Conservation (phyloP, 2,329 filamentous ascomycete genomes). For the Hypoxylon rubiginosum region DNA sequence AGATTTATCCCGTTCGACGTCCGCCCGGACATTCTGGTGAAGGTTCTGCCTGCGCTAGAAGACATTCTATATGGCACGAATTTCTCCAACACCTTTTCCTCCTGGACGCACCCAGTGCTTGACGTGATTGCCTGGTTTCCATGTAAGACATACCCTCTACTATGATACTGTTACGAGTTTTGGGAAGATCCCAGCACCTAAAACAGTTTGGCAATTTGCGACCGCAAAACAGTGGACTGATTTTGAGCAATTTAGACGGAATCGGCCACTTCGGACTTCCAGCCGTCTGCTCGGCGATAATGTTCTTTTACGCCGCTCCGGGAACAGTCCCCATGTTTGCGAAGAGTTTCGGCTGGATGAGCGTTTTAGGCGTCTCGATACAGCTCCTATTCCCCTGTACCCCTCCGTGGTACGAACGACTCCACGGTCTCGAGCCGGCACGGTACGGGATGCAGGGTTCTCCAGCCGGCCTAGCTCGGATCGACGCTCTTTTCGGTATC, state of each 20-base stretch:
- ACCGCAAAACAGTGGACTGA: constrained; percentile 12
- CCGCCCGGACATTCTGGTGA: constrained; percentile 94
- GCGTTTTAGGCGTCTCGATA: constrained; percentile 86
- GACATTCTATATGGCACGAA: constrained; percentile 98
- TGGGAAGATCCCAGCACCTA: background rate
- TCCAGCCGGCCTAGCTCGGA: constrained; percentile 87
- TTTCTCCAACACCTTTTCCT: constrained; percentile 93
- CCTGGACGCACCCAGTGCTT: constrained; percentile 84
- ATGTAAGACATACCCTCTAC: constrained; percentile 55
- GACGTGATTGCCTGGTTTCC: constrained; percentile 94
- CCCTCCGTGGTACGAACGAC: constrained; percentile 96
- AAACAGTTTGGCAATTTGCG: background rate
- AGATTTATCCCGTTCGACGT: constrained; percentile 92
- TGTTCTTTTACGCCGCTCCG: constrained; percentile 91
- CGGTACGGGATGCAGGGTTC: constrained; percentile 93
- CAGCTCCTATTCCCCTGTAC: constrained; percentile 94
- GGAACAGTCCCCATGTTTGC: constrained; percentile 88
- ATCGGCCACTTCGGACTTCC: constrained; percentile 91
- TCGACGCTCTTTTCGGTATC: constrained; percentile 90
- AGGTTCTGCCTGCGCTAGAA: constrained; percentile 91
- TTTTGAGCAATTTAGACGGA: constrained; percentile 64
- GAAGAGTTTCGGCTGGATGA: constrained; percentile 92
- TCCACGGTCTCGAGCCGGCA: constrained; percentile 89
- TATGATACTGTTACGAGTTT: background rate
- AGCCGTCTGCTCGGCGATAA: constrained; percentile 79